Conservation (phyloP, 441 rosid genomes). For the Dalechampia spathulata region DNA sequence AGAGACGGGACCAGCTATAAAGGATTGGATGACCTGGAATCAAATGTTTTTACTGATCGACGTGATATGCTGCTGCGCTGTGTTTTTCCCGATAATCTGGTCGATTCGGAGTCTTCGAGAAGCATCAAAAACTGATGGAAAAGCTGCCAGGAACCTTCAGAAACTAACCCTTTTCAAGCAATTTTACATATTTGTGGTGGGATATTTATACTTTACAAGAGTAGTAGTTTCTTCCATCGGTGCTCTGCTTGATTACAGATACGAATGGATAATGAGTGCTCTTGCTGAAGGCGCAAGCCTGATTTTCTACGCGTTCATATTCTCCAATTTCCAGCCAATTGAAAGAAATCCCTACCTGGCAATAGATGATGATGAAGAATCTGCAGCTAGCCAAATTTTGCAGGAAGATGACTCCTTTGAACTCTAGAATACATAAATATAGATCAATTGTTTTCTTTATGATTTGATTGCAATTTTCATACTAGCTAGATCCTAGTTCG, state of each 20-base stretch:
- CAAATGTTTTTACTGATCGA: slow-evolving; percentile 43
- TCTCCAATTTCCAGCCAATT: slow-evolving; percentile 43
- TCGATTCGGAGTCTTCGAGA: slow-evolving; percentile 41
- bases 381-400: slow-evolving; percentile 25
- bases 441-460: too few relatives aligned
- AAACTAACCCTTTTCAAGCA: slow-evolving; percentile 53
- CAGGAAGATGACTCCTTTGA: slow-evolving; percentile 37
- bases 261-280: slow-evolving; percentile 32
- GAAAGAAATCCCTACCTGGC: slow-evolving; percentile 48
- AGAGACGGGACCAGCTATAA: slow-evolving; percentile 46
- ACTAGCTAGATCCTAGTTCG: too few relatives aligned
- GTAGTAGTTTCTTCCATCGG: slow-evolving; percentile 33
- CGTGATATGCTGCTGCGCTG: slow-evolving; percentile 44
- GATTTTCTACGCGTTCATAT: slow-evolving; percentile 39
- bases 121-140: slow-evolving; percentile 45
- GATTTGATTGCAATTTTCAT: too few relatives aligned
- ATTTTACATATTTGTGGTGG: slow-evolving; percentile 39
- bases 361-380: slow-evolving; percentile 41
- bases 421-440: slow-evolving; percentile 21
- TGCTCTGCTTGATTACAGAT: slow-evolving; percentile 32
- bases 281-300: slow-evolving; percentile 43
- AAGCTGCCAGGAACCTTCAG: slow-evolving; percentile 42
- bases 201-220: slow-evolving; percentile 46
- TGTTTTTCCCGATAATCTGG: slow-evolving; percentile 50
- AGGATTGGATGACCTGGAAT: slow-evolving; percentile 52